Base-by-base conservation (phyloP, 352 stramenopile genomes). In the Globisporangium takayamanum region DNA sequence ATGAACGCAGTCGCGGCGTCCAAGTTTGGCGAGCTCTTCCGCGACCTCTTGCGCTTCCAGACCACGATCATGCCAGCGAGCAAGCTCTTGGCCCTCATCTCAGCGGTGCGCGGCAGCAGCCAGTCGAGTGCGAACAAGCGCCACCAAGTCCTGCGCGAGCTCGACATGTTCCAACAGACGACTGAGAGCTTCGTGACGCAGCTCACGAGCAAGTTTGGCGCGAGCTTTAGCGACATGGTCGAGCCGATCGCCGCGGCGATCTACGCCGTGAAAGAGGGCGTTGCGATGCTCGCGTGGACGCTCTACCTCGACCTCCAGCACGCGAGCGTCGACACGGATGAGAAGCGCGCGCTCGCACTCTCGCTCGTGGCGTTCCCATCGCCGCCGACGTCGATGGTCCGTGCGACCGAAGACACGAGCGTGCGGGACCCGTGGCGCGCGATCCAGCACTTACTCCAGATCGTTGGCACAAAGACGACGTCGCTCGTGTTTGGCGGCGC, bases 141-240 rank as follows among this genome's bases (percentile, higher is more conserved):
- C 14, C 69, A 76, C 16, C 83, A 95, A 42, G 50, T 95, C n/a
- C 61, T 90, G 25, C 82, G 86, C 25, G 87, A 95, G 45, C 53
- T 94, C 12, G 79, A 91, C n/a, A 88, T 93, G 76, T 91, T 96
- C 47, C 84, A 96, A 59, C 84, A 94, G 49, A 95, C 85, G 7
- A 92, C 83, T 8, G 81, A 94, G 18, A 94, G 76, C 54, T 94
- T 94, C 47, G 28, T 87, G 20, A 53, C 68, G 36, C 85, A 89
- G 54, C 28, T 95, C 37, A 62, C 68, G 8, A 75, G 76, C 42
- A 91, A 92, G 58, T 96, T 85, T 70, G 68, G 62, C 0, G 71
- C 75, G 18, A 83, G 70, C 33, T 97, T 94, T 59, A 73, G 77
- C 36, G 89, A 97, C 67, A 78, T 97, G 15, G 57, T 95, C 14